A percentile compares a stretch with the other conserved stretches of the same genome.
phyloP scores from a whole-genome alignment of 2,329 filamentous ascomycete species.

The Fusarium sp. region DNA sequence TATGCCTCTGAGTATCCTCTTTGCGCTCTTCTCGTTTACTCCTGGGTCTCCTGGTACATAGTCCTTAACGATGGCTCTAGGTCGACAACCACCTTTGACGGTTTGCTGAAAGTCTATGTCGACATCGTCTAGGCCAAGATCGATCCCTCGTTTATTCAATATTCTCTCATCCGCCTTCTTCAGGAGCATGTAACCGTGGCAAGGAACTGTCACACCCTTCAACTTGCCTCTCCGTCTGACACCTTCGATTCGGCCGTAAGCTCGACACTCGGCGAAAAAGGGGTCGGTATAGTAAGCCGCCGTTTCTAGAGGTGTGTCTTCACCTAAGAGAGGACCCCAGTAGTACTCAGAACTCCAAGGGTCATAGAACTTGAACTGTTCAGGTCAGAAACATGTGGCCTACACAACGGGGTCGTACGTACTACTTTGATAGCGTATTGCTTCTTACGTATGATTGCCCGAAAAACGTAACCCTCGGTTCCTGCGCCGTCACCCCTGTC shows the following conservation, averaged over 20 bases:
- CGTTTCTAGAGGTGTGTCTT: constrained; percentile 18
- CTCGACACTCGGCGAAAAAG: constrained; percentile 39
- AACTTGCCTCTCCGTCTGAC: not conserved
- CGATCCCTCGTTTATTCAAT: constrained; percentile 1
- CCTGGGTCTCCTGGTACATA: constrained; percentile 8
- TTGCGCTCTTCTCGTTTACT: constrained; percentile 1
- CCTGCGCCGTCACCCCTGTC: constrained; percentile 2
- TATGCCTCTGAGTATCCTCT: constrained; percentile 7
- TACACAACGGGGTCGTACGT: not conserved
- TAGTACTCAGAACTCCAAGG: constrained; percentile 25
- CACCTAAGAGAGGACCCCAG: constrained; percentile 30
- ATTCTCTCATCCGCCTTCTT: constrained; percentile 9
- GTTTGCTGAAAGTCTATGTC: constrained; percentile 18
- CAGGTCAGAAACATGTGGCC: not conserved
- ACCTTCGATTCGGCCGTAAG: constrained; percentile 32
- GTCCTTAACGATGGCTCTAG: constrained; percentile 31
- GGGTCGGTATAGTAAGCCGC: constrained; percentile 39
- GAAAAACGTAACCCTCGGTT: constrained; percentile 33
- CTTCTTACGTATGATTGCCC: constrained; percentile 15
- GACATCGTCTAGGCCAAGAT: constrained; percentile 18
- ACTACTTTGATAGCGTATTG: constrained; percentile 41
- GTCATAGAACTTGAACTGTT: constrained; percentile 38
- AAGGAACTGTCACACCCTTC: constrained; percentile 5
- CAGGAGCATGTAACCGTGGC: constrained; percentile 30
- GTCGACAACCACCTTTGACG: constrained; percentile 12